These are phyloP conservation scores for Colletotrichum orchidophilum DNA, from an alignment of 2,329 filamentous ascomycete species.

Conservation along the genomic window DNA sequence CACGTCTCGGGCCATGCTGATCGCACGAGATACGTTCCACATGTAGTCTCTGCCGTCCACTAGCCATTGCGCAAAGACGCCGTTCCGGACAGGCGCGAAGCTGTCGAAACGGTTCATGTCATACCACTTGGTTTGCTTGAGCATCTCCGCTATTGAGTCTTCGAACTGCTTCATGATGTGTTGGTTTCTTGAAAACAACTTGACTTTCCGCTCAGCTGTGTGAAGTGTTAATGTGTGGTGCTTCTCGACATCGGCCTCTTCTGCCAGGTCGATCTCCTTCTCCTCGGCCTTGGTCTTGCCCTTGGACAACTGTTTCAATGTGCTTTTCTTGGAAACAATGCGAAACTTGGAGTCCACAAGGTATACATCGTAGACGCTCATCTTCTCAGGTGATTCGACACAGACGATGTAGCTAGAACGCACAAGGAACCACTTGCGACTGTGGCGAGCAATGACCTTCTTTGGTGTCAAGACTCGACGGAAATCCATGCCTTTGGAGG, in stretches of 20 bases:
- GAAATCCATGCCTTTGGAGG: slow-evolving; percentile 88
- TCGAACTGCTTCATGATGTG: slow-evolving; percentile 91
- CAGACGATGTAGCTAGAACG: slow-evolving; percentile 97
- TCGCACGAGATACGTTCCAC: slow-evolving; percentile 98
- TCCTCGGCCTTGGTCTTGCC: slow-evolving; percentile 63
- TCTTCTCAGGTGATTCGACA: slow-evolving; percentile 97
- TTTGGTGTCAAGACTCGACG: slow-evolving; percentile 81
- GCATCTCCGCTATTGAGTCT: slow-evolving; percentile 90
- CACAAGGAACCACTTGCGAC: slow-evolving; percentile 97
- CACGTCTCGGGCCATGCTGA: slow-evolving; percentile 96
- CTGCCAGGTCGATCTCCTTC: slow-evolving; percentile 55
- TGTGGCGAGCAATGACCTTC: slow-evolving; percentile 83
- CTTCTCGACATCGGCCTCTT: slow-evolving; percentile 55
- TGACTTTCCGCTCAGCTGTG: slow-evolving; percentile 92
- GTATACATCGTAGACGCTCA: slow-evolving; percentile 99
- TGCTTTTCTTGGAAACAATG: slow-evolving; percentile 77
- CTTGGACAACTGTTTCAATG: slow-evolving; percentile 57
- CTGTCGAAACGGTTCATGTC: slow-evolving; percentile 88
- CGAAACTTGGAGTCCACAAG: slow-evolving; percentile 91
- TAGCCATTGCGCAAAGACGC: slow-evolving; percentile 93
- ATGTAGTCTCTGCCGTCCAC: slow-evolving; percentile 98
- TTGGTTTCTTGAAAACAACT: slow-evolving; percentile 90
- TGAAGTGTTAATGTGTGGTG: slow-evolving; percentile 89
- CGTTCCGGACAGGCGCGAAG: slow-evolving; percentile 88
- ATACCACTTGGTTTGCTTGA: slow-evolving; percentile 83